phyloP scores from a whole-genome alignment of 768 basidiomycete species.

The Pisolithus tinctorius region DNA sequence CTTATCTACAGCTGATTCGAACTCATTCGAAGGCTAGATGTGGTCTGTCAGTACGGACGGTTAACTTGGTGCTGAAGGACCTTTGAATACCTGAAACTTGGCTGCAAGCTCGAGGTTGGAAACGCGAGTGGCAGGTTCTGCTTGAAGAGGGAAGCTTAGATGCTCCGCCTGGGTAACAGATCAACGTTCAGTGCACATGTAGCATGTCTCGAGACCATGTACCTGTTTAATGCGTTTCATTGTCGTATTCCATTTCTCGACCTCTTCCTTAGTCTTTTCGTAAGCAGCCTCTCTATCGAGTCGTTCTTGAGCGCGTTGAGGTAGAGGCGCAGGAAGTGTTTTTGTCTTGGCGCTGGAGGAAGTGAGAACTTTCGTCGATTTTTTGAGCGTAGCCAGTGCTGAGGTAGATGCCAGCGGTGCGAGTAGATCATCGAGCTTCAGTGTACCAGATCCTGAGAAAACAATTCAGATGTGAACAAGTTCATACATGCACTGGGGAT shows the following conservation, averaged over 20 bases:
- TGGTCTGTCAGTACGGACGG: not conserved
- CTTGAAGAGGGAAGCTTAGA: constrained; percentile 81
- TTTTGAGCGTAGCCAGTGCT: constrained; percentile 59
- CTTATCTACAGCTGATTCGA: constrained; percentile 79
- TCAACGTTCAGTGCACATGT: not conserved
- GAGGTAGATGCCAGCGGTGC: constrained; percentile 62
- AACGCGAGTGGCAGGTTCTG: constrained; percentile 41
- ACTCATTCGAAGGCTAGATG: constrained; percentile 67
- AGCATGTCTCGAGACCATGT: constrained; percentile 6
- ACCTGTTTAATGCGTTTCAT: constrained; percentile 92
- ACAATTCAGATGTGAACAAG: not conserved
- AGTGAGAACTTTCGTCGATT: constrained; percentile 58
- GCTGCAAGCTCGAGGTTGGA: constrained; percentile 74
- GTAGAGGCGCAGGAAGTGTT: constrained; percentile 76
- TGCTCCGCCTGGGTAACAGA: constrained; percentile 60
- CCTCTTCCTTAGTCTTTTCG: constrained; percentile 86
- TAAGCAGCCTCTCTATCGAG: constrained; percentile 92
- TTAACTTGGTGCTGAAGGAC: not conserved
- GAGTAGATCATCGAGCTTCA: constrained; percentile 70
- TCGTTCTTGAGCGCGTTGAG: constrained; percentile 80
- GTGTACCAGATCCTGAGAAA: constrained; percentile 39
- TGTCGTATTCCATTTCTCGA: constrained; percentile 88
- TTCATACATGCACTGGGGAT: not conserved
- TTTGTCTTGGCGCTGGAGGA: constrained; percentile 48
- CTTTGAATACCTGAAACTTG: constrained; percentile 68